phyloP scores from a whole-genome alignment of 2,329 filamentous ascomycete species.

The Cryphonectria nitschkei region DNA sequence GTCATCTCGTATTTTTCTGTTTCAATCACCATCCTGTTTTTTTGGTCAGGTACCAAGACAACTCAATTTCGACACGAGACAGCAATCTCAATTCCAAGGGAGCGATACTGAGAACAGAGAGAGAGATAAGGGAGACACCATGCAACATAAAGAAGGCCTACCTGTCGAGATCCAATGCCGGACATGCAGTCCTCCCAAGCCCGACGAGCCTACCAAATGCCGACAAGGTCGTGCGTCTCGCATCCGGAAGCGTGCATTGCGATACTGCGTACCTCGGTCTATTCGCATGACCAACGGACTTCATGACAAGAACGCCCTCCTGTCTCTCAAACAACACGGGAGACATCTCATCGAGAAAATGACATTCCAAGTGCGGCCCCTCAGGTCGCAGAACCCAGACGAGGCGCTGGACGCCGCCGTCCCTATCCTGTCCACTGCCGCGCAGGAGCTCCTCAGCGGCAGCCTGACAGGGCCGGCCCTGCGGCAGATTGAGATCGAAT shows the following conservation, averaged over 20 bases:
- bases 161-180: conserved; percentile 20
- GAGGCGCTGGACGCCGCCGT: conserved; percentile 12
- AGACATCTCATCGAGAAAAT: conserved; percentile 20
- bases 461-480: conserved; percentile 21
- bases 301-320: conserved; percentile 19
- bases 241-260: conserved; percentile 13
- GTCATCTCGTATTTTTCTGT: conserved; percentile 10
- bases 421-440: conserved; percentile 20
- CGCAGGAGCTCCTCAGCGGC: conserved; percentile 22
- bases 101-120: not conserved
- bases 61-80: conserved; percentile 3
- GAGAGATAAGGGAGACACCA: not conserved
- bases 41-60: conserved; percentile 1
- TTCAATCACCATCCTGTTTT: not conserved
- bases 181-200: not conserved
- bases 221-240: not conserved
- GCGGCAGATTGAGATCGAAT: conserved; percentile 23
- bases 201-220: conserved; percentile 13
- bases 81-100: not conserved
- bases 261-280: not conserved
- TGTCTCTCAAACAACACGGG: conserved; percentile 19
- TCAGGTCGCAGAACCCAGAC: not conserved
- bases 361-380: conserved; percentile 19
- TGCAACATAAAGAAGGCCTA: conserved; percentile 14
- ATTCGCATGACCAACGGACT: conserved; percentile 21